phyloP scores from a whole-genome alignment of 2,329 filamentous ascomycete species.

The Rhytidhysteron rufulum region DNA sequence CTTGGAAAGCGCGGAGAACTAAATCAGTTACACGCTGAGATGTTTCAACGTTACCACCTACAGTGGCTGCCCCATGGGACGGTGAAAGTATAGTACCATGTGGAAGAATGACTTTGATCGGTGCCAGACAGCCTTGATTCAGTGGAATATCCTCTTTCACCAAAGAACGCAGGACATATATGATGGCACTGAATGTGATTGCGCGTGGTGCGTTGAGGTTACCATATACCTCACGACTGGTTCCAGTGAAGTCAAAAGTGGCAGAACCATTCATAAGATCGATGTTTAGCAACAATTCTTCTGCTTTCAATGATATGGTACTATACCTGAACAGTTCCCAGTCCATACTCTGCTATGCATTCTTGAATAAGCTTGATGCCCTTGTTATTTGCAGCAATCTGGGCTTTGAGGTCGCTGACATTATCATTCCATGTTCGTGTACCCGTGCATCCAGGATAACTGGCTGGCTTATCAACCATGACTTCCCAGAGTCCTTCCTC shows the following conservation, averaged over 20 bases:
- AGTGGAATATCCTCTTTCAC: slow-evolving; percentile 36
- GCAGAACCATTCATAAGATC: slow-evolving; percentile 28
- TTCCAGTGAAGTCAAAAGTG: slow-evolving; percentile 36
- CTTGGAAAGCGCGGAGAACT: slow-evolving; percentile 12
- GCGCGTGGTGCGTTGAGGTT: slow-evolving; percentile 36
- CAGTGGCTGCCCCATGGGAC: slow-evolving; percentile 26
- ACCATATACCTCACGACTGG: slow-evolving; percentile 32
- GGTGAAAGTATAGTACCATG: no score
- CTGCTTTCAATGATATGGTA: no score
- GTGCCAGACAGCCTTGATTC: slow-evolving; percentile 38
- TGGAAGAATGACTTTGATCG: slow-evolving; percentile 34
- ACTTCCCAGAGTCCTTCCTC: slow-evolving; percentile 30
- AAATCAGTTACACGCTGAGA: slow-evolving; percentile 14
- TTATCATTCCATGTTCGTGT: slow-evolving; percentile 31
- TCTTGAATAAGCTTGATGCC: slow-evolving; percentile 31
- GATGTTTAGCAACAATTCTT: no score
- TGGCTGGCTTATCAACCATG: slow-evolving; percentile 27
- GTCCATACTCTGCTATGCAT: slow-evolving; percentile 31
- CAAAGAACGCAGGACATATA: slow-evolving; percentile 38
- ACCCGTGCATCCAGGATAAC: slow-evolving; percentile 36
- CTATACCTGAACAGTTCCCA: slow-evolving; percentile 36
- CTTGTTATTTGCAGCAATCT: slow-evolving; percentile 28
- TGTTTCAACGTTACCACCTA: slow-evolving; percentile 8
- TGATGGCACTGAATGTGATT: slow-evolving; percentile 55
- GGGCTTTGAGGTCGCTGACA: slow-evolving; percentile 29